Base-by-base conservation (phyloP, 2,329 filamentous ascomycete species). In the Gyromitra esculenta region DNA sequence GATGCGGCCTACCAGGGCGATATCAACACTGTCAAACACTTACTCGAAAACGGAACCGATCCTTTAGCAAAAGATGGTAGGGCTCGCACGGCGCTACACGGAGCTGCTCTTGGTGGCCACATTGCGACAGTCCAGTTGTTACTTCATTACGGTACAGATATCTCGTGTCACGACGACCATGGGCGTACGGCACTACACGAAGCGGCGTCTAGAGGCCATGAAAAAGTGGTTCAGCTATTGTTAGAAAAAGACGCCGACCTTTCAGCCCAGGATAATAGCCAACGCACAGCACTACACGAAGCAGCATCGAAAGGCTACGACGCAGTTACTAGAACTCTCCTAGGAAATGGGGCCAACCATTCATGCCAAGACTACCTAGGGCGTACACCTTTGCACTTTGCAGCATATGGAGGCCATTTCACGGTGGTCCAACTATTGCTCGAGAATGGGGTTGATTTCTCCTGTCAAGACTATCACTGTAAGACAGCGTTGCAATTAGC, bases 191-290 rank as follows among this genome's bases (percentile, higher is more conserved):
- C 35, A 7, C 18, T 68, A 31, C 65, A 68, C 31, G 39, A 57
- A 7, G 65, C 65, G 45, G 43, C 52, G 3, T 37, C 64, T 5
- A 43, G 21, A 31, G 64, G 64, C 5, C 50, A 50, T 52, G 37
- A 39, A 39, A 9, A n/a, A 25, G 56, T 71, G 9, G 31, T 63
- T 21, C 56, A 41, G 25, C 57, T 71, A 21, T 41, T 71, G 43
- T 11, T 71, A 50, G 67, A 18, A 18, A 52, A 45, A 8, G 67
- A 18, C 21, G 15, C 59, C 13, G 45, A 52, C 13, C 43, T 54
- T 41, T 39, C 21, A 41, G 48, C 50, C 18, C 57, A 18, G 21
- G 56, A 54, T 15, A 70, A 60, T 25, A 13, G 37, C 8, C 41
- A n/a, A n/a, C 13, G 25, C 25, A 59, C 31, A 59, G 56, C 56